Evolutionary conservation across 495 filamentous ascomycete species (phyloP).

Genomic region (Hypomontagnella monticulosa): DNA sequence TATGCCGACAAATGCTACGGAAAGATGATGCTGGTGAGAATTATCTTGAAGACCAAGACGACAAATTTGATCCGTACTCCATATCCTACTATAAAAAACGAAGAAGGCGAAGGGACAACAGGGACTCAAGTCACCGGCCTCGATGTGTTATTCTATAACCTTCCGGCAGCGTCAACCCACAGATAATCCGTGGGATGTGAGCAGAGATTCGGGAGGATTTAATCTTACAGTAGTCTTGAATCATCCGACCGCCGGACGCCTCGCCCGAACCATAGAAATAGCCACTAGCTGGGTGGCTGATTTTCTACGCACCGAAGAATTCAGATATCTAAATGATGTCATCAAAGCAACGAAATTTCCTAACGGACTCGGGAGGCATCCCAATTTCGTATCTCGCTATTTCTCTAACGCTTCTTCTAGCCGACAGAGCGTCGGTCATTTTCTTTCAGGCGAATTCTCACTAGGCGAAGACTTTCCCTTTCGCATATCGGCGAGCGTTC

Average conservation of each 20-base stretch:
- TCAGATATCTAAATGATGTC: neutral
- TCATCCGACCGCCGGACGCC: neutral
- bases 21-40: constrained; percentile 66
- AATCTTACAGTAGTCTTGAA: neutral
- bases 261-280: neutral
- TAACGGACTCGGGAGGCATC: neutral
- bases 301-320: neutral
- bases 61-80: constrained; percentile 48
- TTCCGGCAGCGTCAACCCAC: neutral
- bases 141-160: constrained; percentile 48
- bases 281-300: neutral
- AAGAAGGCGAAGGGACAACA: constrained; percentile 34
- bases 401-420: constrained; percentile 4
- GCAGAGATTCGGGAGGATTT: constrained; percentile 1
- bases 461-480: constrained; percentile 11
- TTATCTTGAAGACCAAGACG: constrained; percentile 51
- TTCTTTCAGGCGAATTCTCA: constrained; percentile 6
- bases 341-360: neutral
- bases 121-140: constrained; percentile 33
- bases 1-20: constrained; percentile 90
- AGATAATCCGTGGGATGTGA: neutral
- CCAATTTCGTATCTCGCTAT: constrained; percentile 11
- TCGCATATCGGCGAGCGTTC: constrained; percentile 25
- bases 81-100: constrained; percentile 45
- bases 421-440: neutral